A percentile compares a stretch with the other conserved stretches of the same genome.
Conservation (phyloP, 2,329 filamentous ascomycete genomes). For the Plenodomus tracheiphilus region DNA sequence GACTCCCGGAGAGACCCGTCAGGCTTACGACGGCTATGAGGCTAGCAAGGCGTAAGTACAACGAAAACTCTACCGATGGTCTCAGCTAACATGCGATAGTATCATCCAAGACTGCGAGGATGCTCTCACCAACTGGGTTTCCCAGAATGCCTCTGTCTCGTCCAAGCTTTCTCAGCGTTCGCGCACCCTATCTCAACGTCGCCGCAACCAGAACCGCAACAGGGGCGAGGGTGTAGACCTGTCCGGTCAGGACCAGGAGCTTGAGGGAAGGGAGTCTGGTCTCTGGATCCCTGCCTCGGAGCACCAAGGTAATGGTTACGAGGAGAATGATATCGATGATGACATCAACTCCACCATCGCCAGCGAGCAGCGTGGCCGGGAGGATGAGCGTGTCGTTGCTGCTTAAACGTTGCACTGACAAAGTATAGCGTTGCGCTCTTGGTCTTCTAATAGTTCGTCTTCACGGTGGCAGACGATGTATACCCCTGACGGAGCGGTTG, state of each 20-base stretch:
- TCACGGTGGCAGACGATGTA: slow-evolving; percentile 31
- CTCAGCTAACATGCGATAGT: slow-evolving; percentile 45
- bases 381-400: slow-evolving; percentile 49
- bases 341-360: slow-evolving; percentile 51
- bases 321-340: slow-evolving; percentile 65
- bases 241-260: slow-evolving; percentile 77
- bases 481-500: slow-evolving; percentile 37
- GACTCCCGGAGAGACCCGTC: slow-evolving; percentile 92
- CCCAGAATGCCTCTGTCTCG: slow-evolving; percentile 83
- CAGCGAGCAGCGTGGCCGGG: slow-evolving; percentile 51
- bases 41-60: slow-evolving; percentile 77
- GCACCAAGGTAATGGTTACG: slow-evolving; percentile 65
- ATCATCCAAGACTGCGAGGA: slow-evolving; percentile 99
- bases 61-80: neutral
- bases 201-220: slow-evolving; percentile 65
- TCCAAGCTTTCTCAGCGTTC: slow-evolving; percentile 86
- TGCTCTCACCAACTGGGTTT: slow-evolving; percentile 94
- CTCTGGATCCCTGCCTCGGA: slow-evolving; percentile 78
- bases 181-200: slow-evolving; percentile 83
- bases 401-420: slow-evolving; percentile 30
- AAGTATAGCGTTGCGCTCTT: slow-evolving; percentile 20
- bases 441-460: slow-evolving; percentile 29
- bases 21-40: slow-evolving; percentile 97
- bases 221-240: slow-evolving; percentile 77
- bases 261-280: slow-evolving; percentile 72